These are phyloP conservation scores for Triticum monococcum DNA, from an alignment of 176 grass and related monocot genomes.

Conservation along the genomic window DNA sequence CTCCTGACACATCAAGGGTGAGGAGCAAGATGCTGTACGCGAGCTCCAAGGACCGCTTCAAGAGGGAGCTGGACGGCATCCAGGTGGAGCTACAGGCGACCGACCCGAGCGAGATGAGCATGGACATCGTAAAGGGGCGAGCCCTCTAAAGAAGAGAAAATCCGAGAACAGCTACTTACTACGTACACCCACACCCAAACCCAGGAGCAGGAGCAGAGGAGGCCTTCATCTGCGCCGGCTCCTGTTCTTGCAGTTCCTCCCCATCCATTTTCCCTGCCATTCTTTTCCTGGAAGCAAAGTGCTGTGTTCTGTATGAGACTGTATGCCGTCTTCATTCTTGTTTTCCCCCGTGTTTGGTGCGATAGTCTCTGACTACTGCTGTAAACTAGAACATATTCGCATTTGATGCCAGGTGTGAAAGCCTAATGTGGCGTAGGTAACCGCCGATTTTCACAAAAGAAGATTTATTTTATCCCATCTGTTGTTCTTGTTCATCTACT, in stretches of 20 bases:
- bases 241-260: constrained; percentile 25
- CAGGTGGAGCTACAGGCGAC: constrained; percentile 96
- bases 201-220: constrained; percentile 21
- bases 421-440: constrained; percentile 34
- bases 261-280: constrained; percentile 43
- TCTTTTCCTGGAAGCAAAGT: constrained; percentile 47
- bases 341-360: constrained; percentile 14
- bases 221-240: constrained; percentile 24
- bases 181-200: not conserved
- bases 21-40: constrained; percentile 98
- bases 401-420: constrained; percentile 35
- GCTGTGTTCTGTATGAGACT: constrained; percentile 49
- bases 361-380: constrained; percentile 44
- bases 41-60: constrained; percentile 95
- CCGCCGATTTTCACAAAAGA: not conserved
- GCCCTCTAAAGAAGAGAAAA: constrained; percentile 52
- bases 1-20: constrained; percentile 71
- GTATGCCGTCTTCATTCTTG: constrained; percentile 34
- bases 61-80: constrained; percentile 93
- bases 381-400: constrained; percentile 59
- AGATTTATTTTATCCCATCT: constrained; percentile 15
- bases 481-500: not conserved
- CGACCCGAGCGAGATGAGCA: constrained; percentile 96
- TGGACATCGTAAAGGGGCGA: constrained; percentile 87
- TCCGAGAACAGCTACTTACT: not conserved